These are phyloP conservation scores for Cylindrotheca fusiformis DNA, from an alignment of 108 stramenopile genomes.

Conservation along the genomic window DNA sequence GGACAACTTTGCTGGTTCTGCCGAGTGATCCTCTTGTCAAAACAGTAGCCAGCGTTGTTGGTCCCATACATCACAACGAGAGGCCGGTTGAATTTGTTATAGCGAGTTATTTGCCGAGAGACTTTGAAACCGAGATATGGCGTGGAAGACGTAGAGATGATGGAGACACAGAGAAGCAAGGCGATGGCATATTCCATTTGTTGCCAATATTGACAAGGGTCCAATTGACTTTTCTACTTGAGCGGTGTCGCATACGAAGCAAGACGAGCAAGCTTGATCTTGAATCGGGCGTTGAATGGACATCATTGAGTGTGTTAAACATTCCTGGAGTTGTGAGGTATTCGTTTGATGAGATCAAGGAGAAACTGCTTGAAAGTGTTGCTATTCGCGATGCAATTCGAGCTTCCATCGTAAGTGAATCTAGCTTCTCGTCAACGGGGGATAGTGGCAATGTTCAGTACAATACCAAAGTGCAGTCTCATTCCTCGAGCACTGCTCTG, in stretches of 20 bases:
- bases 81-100: constrained; percentile 36
- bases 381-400: constrained; percentile 24
- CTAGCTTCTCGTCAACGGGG: neutral
- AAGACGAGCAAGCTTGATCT: neutral
- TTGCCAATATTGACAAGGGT: constrained; percentile 17
- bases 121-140: constrained; percentile 2
- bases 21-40: constrained; percentile 37
- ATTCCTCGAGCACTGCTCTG: no score
- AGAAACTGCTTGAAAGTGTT: constrained; percentile 19
- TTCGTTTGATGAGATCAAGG: constrained; percentile 8
- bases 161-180: neutral
- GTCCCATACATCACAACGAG: constrained; percentile 7
- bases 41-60: neutral
- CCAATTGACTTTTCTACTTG: constrained; percentile 27
- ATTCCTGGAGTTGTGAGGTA: constrained; percentile 23
- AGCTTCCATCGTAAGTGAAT: neutral
- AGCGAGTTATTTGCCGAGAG: constrained; percentile 32
- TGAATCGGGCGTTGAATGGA: constrained; percentile 13
- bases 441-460: neutral
- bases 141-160: constrained; percentile 5
- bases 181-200: constrained; percentile 36
- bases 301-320: constrained; percentile 26
- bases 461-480: neutral
- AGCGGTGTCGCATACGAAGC: constrained; percentile 20
- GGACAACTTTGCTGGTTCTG: constrained; percentile 33